phyloP scores from a whole-genome alignment of 495 filamentous ascomycete genomes.

The Tuber indicum region DNA sequence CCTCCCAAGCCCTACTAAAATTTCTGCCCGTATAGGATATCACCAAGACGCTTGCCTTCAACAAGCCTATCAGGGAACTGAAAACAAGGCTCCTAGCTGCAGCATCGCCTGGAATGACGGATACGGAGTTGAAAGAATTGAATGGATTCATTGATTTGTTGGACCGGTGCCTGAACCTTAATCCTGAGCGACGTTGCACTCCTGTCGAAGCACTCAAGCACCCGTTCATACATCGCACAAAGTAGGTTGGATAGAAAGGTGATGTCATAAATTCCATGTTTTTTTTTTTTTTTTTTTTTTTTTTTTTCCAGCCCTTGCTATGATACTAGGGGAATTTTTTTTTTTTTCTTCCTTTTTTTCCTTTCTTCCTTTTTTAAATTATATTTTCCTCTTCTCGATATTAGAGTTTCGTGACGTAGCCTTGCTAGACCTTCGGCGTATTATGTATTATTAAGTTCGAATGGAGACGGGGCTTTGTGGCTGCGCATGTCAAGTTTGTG shows the following conservation, averaged over 20 bases:
- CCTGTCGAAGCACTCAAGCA: constrained; percentile 81
- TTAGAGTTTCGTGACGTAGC: neutral
- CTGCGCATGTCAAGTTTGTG: neutral
- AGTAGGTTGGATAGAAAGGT: constrained; percentile 15
- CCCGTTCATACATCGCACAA: constrained; percentile 57
- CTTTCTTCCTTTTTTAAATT: neutral
- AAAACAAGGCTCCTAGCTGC: constrained; percentile 67
- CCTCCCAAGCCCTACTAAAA: constrained; percentile 23
- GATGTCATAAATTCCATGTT: neutral
- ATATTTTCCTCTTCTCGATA: neutral
- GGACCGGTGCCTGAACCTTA: constrained; percentile 77
- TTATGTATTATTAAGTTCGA: neutral
- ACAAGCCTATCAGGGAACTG: constrained; percentile 76
- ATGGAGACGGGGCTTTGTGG: neutral
- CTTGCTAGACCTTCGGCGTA: neutral
- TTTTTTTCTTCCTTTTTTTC: neutral
- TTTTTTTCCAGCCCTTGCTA: neutral
- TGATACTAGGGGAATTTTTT: neutral
- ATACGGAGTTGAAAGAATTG: constrained; percentile 70
- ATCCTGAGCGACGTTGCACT: constrained; percentile 87
- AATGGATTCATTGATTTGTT: constrained; percentile 76
- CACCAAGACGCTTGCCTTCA: constrained; percentile 62
- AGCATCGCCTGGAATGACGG: constrained; percentile 59
- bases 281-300: neutral
- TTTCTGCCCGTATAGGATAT: constrained; percentile 49